A percentile compares a stretch with the other conserved stretches of the same genome.
phyloP scores from a whole-genome alignment of 2,329 filamentous ascomycete genomes.

The Lasiodiplodia theobromae region DNA sequence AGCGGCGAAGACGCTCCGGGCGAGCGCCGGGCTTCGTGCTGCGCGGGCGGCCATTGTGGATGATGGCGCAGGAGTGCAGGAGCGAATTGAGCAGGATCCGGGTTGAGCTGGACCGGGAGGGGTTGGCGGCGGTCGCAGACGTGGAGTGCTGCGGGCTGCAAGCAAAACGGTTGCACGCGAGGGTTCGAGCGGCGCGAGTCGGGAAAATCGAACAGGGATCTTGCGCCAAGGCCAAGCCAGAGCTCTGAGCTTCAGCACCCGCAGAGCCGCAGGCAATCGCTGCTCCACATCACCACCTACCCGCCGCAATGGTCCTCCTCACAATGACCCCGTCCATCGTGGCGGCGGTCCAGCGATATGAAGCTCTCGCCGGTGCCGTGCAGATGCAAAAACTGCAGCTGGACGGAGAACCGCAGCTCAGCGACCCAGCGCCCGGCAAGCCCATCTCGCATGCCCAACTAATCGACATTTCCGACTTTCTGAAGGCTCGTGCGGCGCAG shows the following conservation, averaged over 20 bases:
- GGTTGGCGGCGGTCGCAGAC: slow-evolving; percentile 23
- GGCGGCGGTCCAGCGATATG: slow-evolving; percentile 61
- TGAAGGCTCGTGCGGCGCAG: slow-evolving; percentile 48
- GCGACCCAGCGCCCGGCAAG: slow-evolving; percentile 62
- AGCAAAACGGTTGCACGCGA: slow-evolving; percentile 28
- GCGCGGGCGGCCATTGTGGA: slow-evolving; percentile 39
- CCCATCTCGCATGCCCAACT: slow-evolving; percentile 77
- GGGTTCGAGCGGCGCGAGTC: slow-evolving; percentile 19
- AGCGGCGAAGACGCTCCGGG: slow-evolving; percentile 38
- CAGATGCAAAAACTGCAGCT: slow-evolving; percentile 37
- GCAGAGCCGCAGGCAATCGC: slow-evolving; percentile 15
- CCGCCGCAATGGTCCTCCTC: slow-evolving; percentile 71
- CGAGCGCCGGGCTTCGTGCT: slow-evolving; percentile 44
- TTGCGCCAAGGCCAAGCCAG: slow-evolving; percentile 16
- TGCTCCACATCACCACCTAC: slow-evolving; percentile 14
- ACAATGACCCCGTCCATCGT: slow-evolving; percentile 76
- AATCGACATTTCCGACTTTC: slow-evolving; percentile 64
- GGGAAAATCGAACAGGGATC: slow-evolving; percentile 30
- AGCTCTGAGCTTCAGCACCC: slow-evolving; percentile 10
- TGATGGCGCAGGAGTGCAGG: slow-evolving; percentile 3
- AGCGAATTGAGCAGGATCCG: slow-evolving; percentile 12
- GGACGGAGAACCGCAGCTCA: slow-evolving; percentile 58
- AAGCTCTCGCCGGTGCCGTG: slow-evolving; percentile 33
- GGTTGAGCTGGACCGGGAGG: slow-evolving; percentile 15
- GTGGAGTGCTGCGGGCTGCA: slow-evolving; percentile 20